phyloP scores from a whole-genome alignment of 1,284 basidiomycete species.

The Salmacisia buchloeana region DNA sequence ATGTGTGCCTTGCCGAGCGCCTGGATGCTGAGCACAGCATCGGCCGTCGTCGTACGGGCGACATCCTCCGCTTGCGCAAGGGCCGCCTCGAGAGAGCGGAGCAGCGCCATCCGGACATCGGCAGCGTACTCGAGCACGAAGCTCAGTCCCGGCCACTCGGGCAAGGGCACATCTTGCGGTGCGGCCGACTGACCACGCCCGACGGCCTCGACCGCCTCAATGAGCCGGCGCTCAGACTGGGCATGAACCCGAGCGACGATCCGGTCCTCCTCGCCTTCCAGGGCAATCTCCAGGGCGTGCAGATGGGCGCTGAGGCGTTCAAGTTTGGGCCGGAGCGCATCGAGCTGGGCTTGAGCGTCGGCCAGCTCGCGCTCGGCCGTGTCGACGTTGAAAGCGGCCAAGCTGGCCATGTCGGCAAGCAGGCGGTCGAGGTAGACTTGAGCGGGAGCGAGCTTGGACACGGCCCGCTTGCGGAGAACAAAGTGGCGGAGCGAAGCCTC shows the following conservation, averaged over 20 bases:
- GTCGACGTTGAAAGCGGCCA: conserved; percentile 78
- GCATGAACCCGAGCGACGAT: conserved; percentile 61
- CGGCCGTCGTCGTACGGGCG: conserved; percentile 66
- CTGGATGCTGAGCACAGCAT: conserved; percentile 65
- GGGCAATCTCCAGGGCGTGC: conserved; percentile 59
- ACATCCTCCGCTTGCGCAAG: conserved; percentile 78
- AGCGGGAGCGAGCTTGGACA: conserved; percentile 93
- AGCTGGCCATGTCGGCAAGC: conserved; percentile 78
- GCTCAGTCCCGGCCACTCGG: conserved; percentile 79
- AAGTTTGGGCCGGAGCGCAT: conserved; percentile 70
- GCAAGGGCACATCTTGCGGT: conserved; percentile 50
- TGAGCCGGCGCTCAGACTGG: conserved; percentile 56
- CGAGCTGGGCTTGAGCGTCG: conserved; percentile 67
- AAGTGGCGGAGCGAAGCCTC: conserved; percentile 91
- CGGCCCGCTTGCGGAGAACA: conserved; percentile 86
- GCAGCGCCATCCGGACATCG: conserved; percentile 74
- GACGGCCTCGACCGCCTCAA: conserved; percentile 70
- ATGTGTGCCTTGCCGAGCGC: conserved; percentile 72
- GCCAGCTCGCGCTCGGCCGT: conserved; percentile 77
- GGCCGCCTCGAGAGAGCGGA: conserved; percentile 74
- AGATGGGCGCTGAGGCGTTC: conserved; percentile 56
- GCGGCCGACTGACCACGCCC: conserved; percentile 58
- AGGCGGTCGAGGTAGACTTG: conserved; percentile 86
- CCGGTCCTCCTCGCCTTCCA: conserved; percentile 76
- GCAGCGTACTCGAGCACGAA: conserved; percentile 82